A percentile compares a stretch with the other conserved stretches of the same genome.
These are phyloP conservation scores for Melaleuca alternifolia DNA, from an alignment of 345 rosid species.

Conservation along the genomic window DNA sequence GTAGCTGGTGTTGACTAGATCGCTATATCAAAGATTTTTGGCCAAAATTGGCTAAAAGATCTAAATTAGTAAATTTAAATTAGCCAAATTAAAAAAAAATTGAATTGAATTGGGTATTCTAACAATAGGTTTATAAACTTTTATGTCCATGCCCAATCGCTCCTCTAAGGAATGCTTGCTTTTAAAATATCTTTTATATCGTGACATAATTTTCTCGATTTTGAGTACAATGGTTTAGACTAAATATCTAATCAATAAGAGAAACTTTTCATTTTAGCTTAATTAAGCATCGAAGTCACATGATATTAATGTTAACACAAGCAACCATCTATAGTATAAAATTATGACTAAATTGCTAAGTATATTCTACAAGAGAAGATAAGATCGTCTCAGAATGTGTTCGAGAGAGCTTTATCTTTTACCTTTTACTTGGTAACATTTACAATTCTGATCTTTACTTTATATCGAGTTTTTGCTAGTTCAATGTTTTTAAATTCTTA, in stretches of 20 bases:
- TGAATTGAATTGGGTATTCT: no score
- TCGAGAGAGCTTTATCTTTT: neutral
- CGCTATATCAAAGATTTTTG: no score
- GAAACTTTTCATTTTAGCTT: neutral
- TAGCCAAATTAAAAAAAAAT: neutral
- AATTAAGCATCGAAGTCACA: neutral
- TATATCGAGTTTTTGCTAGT: neutral
- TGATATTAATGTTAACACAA: neutral
- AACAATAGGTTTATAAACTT: no score
- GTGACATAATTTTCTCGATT: no score
- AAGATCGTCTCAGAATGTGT: neutral
- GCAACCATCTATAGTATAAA: neutral
- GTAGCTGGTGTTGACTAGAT: no score
- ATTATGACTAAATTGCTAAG: neutral
- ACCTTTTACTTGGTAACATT: neutral
- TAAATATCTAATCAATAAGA: accelerated
- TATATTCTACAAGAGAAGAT: neutral
- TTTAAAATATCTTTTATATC: no score
- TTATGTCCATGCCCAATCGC: no score
- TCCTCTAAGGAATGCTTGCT: no score
- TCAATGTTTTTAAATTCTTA: neutral
- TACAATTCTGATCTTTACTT: neutral
- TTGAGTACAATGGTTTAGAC: neutral
- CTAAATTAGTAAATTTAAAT: neutral
- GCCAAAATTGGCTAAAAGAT: no score